These are phyloP conservation scores for Penstemon eatonii DNA, from an alignment of 257 asterid genomes.

Conservation along the genomic window DNA sequence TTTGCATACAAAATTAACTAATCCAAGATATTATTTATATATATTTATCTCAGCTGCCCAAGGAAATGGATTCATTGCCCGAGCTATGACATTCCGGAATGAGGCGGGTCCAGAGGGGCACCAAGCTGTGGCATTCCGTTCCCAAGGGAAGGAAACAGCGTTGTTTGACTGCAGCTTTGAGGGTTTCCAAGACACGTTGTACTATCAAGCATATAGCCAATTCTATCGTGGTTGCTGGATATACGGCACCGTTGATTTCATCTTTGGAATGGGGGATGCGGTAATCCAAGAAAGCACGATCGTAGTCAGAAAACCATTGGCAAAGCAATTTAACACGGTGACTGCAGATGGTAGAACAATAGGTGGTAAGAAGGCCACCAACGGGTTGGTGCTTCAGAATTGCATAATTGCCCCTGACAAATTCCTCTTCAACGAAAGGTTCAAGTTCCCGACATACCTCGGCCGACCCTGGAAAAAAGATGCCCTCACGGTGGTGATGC, in stretches of 20 bases:
- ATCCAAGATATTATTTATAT: background rate
- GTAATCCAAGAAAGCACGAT: constrained; percentile 67
- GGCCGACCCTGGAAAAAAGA: constrained; percentile 60
- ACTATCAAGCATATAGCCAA: constrained; percentile 55
- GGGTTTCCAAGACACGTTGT: constrained; percentile 67
- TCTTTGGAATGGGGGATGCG: constrained; percentile 64
- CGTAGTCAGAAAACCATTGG: constrained; percentile 44
- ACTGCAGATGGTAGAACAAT: constrained; percentile 69
- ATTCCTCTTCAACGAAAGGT: constrained; percentile 31
- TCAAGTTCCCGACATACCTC: constrained; percentile 39
- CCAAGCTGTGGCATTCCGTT: constrained; percentile 74
- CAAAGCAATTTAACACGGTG: constrained; percentile 50
- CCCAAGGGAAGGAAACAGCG: constrained; percentile 46
- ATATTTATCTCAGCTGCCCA: constrained; percentile 31
- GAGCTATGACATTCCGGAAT: constrained; percentile 61
- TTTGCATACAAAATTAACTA: too few relatives aligned
- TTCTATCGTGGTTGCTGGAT: constrained; percentile 71
- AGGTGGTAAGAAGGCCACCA: background rate
- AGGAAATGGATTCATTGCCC: constrained; percentile 55
- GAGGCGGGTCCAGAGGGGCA: constrained; percentile 63
- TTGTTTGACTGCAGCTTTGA: constrained; percentile 73
- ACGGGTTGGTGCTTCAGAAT: constrained; percentile 66
- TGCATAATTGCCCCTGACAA: constrained; percentile 59
- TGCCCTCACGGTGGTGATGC: constrained; percentile 55
- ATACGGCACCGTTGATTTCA: constrained; percentile 75